Percentiles rank a stretch among this genome's conserved stretches.
Evolutionary conservation across 768 basidiomycete genomes (phyloP).

Genomic region (Cystofilobasidium ferigula): DNA sequence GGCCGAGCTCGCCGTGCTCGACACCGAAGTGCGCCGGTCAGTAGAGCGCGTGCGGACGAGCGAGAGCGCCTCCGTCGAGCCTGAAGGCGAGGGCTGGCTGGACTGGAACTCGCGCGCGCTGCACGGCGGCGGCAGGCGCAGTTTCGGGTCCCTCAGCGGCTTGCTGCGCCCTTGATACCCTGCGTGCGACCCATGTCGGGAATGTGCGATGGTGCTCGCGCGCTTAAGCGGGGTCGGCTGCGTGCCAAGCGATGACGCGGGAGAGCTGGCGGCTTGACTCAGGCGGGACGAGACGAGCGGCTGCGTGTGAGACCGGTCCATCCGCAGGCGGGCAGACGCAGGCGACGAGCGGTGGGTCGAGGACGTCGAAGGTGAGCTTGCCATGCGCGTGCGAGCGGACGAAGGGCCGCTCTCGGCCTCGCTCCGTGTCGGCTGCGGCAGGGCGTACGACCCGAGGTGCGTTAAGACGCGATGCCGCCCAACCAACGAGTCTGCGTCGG

Average conservation of each 20-base stretch:
- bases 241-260: neutral
- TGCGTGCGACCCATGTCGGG: neutral
- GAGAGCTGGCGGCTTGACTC: neutral
- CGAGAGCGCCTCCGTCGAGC: neutral
- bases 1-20: neutral
- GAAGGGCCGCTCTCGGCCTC: too few species aligned
- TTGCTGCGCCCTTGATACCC: neutral
- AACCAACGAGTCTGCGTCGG: neutral
- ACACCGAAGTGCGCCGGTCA: neutral
- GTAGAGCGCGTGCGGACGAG: neutral
- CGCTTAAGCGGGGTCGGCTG: neutral
- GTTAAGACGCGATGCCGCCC: neutral
- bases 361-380: neutral
- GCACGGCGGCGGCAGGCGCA: too few species aligned
- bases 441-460: constrained; percentile 11
- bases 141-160: neutral
- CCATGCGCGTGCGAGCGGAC: neutral
- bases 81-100: neutral
- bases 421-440: neutral
- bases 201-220: neutral
- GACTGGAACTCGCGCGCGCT: neutral
- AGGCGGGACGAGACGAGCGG: neutral
- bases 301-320: neutral
- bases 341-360: neutral
- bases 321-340: neutral